Evolutionary conservation across 805 yeast genomes (phyloP).

Genomic region (Barnettozyma populi): DNA sequence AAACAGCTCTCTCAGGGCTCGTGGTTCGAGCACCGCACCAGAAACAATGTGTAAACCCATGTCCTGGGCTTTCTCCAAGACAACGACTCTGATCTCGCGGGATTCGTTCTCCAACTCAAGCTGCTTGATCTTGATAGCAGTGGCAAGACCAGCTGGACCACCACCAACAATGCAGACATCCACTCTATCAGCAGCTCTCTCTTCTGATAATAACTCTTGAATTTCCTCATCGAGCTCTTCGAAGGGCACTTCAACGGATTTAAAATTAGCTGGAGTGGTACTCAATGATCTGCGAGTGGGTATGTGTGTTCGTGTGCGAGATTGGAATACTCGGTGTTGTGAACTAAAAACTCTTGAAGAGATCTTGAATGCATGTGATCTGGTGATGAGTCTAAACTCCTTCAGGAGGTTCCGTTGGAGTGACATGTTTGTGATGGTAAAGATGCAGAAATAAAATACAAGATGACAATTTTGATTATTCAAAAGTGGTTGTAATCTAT

Average conservation of each 20-base stretch:
- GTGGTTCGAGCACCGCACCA: conserved; percentile 92
- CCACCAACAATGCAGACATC: conserved; percentile 97
- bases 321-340: not conserved
- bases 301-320: not conserved
- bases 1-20: conserved; percentile 78
- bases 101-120: conserved; percentile 60
- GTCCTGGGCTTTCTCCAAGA: conserved; percentile 88
- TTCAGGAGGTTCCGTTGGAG: conserved; percentile 5
- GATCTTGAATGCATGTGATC: not conserved
- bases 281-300: not conserved
- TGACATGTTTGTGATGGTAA: conserved; percentile 2
- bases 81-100: conserved; percentile 76
- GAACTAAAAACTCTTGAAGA: not conserved
- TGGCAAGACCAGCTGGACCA: conserved; percentile 95
- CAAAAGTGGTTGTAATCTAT: not conserved
- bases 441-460: not conserved
- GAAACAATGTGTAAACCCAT: conserved; percentile 90
- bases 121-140: conserved; percentile 87
- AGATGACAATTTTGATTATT: not conserved
- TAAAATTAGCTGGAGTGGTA: not conserved
- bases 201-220: conserved; percentile 45
- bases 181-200: conserved; percentile 77
- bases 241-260: conserved; percentile 25
- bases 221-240: conserved; percentile 36
- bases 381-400: conserved; percentile 11